Conservation (phyloP, 2,329 filamentous ascomycete species). For the Epichloe uncinata region DNA sequence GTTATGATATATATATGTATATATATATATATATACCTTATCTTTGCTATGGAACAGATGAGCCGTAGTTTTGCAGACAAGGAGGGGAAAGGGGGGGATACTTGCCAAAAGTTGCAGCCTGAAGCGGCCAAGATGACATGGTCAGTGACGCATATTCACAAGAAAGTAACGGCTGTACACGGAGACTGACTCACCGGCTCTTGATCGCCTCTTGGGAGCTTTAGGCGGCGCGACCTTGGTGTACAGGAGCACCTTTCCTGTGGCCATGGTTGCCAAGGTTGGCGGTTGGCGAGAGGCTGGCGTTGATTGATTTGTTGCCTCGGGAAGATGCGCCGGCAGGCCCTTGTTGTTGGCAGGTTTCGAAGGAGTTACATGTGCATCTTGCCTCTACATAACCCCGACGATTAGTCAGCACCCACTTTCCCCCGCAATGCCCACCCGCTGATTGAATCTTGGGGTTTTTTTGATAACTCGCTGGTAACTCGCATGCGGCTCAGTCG, state of each 20-base stretch:
- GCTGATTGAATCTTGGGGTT: no score
- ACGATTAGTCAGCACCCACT: no score
- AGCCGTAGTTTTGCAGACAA: not conserved
- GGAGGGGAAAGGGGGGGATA: not conserved
- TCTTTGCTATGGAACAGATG: constrained; percentile 31
- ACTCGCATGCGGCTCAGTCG: no score
- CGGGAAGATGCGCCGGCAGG: no score
- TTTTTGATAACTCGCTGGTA: no score
- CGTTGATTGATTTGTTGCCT: no score
- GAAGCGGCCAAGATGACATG: constrained; percentile 5
- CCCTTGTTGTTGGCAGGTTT: no score
- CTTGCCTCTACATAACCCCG: no score
- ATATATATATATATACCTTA: constrained; percentile 28
- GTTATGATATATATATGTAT: constrained; percentile 12
- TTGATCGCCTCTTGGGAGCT: constrained; percentile 44
- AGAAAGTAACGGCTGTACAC: not conserved
- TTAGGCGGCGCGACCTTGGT: constrained; percentile 45
- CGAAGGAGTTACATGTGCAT: no score
- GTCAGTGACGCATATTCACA: constrained; percentile 3
- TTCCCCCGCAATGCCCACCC: no score
- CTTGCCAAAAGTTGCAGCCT: constrained; percentile 42
- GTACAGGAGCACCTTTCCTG: constrained; percentile 38
- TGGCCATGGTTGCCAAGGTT: not conserved
- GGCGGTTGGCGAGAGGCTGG: no score
- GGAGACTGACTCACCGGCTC: constrained; percentile 36